These are phyloP conservation scores for Yamadazyma insecticola DNA, from an alignment of 805 yeast species.

Conservation along the genomic window DNA sequence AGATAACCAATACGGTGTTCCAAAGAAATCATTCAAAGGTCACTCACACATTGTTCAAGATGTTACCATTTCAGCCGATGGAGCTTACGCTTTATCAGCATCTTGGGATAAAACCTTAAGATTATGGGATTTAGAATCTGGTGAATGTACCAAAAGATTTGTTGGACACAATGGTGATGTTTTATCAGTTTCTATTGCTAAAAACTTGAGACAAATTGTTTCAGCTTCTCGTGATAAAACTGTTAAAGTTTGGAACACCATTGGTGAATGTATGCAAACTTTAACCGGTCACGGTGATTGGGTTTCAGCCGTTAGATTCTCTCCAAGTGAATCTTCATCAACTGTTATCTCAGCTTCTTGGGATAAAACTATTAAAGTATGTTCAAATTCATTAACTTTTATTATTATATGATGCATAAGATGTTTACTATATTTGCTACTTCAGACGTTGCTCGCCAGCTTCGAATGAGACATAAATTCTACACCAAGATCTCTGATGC, in stretches of 20 bases:
- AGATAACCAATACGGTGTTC: conserved; percentile 89
- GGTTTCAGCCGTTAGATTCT: conserved; percentile 97
- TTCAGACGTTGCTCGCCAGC: conserved; percentile 75
- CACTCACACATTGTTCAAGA: conserved; percentile 99
- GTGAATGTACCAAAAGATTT: conserved; percentile 90
- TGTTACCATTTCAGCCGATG: conserved; percentile 96
- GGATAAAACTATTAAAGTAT: conserved; percentile 98
- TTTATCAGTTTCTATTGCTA: conserved; percentile 92
- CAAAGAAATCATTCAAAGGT: conserved; percentile 95
- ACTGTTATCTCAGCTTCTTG: conserved; percentile 96
- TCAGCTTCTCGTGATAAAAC: conserved; percentile 99
- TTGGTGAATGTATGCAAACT: conserved; percentile 95
- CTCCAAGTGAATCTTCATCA: conserved; percentile 72
- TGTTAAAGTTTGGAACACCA: conserved; percentile 98
- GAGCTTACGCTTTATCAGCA: conserved; percentile 95
- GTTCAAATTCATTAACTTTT: conserved; percentile 36
- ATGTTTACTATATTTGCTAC: conserved; percentile 89
- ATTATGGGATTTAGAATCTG: conserved; percentile 95
- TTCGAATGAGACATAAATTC: conserved; percentile 89
- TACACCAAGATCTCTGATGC: conserved; percentile 99
- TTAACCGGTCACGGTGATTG: conserved; percentile 97
- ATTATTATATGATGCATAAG: conserved; percentile 6
- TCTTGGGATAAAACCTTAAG: conserved; percentile 99
- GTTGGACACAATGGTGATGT: conserved; percentile 98
- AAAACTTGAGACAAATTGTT: conserved; percentile 95